phyloP scores from a whole-genome alignment of 176 grass and related monocot genomes.

The Pharus latifolius region DNA sequence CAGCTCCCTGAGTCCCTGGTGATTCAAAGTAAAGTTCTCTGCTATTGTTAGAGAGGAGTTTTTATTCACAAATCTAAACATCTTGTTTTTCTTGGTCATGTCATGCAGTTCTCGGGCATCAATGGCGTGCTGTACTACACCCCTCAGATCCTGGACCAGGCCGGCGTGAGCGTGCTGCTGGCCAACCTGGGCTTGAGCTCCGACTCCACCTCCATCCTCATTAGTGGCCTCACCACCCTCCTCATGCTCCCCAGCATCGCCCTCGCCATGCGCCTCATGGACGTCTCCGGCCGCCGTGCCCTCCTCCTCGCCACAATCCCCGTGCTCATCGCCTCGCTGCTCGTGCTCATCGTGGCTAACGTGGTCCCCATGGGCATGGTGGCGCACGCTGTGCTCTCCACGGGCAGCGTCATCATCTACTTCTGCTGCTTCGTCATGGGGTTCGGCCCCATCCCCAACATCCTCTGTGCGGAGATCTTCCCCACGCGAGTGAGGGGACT shows the following conservation, averaged over 20 bases:
- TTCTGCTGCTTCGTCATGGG: slow-evolving; percentile 93
- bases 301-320: slow-evolving; percentile 75
- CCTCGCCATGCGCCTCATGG: slow-evolving; percentile 93
- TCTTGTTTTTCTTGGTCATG: no score
- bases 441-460: slow-evolving; percentile 77
- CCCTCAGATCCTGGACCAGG: slow-evolving; percentile 82
- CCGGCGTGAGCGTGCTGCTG: slow-evolving; percentile 63
- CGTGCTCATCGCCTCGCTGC: slow-evolving; percentile 47
- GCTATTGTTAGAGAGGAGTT: no score
- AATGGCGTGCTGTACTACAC: slow-evolving; percentile 93
- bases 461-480: slow-evolving; percentile 79
- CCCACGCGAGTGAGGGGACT: slow-evolving; percentile 63
- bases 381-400: slow-evolving; percentile 60
- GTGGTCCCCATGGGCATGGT: slow-evolving; percentile 24
- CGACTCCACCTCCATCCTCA: slow-evolving; percentile 70
- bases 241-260: slow-evolving; percentile 72
- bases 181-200: slow-evolving; percentile 34
- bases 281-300: slow-evolving; percentile 61
- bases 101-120: slow-evolving; percentile 63
- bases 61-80: no score
- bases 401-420: slow-evolving; percentile 54
- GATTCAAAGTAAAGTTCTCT: no score
- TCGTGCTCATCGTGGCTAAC: slow-evolving; percentile 37
- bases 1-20: no score
- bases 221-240: slow-evolving; percentile 59